phyloP scores from a whole-genome alignment of 208 protist genomes.

The Trypanosoma lewisi region DNA sequence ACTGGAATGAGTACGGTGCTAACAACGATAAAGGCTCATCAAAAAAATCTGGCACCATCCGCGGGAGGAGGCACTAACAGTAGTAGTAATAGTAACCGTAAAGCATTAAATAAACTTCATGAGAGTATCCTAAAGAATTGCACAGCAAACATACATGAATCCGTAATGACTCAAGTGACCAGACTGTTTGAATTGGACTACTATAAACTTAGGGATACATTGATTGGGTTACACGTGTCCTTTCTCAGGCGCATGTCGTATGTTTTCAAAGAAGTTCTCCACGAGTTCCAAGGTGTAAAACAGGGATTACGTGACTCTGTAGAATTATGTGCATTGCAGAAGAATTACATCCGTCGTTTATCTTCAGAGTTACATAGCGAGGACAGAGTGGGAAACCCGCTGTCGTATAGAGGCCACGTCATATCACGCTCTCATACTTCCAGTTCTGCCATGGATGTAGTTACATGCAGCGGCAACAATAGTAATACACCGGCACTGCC shows the following conservation, averaged over 20 bases:
- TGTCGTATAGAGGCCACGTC: not conserved
- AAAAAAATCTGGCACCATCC: not conserved
- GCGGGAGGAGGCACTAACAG: not conserved
- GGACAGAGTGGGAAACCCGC: not conserved
- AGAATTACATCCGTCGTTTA: slow-evolving; percentile 10
- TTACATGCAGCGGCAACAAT: too few relatives aligned
- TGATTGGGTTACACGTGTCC: slow-evolving; percentile 1
- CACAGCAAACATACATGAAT: not conserved
- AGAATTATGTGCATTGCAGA: slow-evolving; percentile 14
- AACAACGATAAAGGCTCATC: not conserved
- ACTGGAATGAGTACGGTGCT: slow-evolving; percentile 9
- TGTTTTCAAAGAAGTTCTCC: slow-evolving; percentile 6
- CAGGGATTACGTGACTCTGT: slow-evolving; percentile 14
- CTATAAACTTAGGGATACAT: not conserved
- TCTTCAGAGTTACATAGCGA: slow-evolving; percentile 4
- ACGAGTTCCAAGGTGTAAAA: slow-evolving; percentile 2
- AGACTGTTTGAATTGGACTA: not conserved
- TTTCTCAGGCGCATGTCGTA: slow-evolving; percentile 6
- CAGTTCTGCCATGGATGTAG: too few relatives aligned
- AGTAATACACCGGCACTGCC: too few relatives aligned
- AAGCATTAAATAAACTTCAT: too few relatives aligned
- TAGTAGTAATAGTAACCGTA: too few relatives aligned
- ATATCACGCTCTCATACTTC: too few relatives aligned
- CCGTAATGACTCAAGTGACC: not conserved
- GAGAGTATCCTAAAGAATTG: too few relatives aligned